Conservation (phyloP, 2,329 filamentous ascomycete genomes). For the Pseudocercospora macadamiae region DNA sequence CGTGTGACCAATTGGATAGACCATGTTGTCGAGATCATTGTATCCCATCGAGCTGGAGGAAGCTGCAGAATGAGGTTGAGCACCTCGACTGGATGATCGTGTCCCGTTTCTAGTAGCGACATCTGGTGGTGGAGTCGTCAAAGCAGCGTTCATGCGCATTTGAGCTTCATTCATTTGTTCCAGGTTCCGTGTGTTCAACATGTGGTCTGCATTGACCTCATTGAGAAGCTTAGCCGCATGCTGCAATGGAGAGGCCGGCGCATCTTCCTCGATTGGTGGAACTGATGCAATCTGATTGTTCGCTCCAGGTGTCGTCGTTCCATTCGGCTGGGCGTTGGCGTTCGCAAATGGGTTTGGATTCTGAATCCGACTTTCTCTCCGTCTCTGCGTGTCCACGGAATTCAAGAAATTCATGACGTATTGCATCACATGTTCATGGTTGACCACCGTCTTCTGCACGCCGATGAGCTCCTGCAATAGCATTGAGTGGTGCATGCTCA, state of each 20-base stretch:
- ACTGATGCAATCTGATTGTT: constrained; percentile 16
- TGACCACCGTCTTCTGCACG: constrained; percentile 70
- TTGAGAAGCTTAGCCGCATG: constrained; percentile 68
- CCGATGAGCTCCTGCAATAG: constrained; percentile 66
- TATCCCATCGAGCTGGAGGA: constrained; percentile 58
- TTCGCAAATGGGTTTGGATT: constrained; percentile 41
- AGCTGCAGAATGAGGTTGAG: constrained; percentile 48
- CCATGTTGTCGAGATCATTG: constrained; percentile 68
- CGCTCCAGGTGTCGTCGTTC: constrained; percentile 16
- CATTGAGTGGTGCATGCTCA: constrained; percentile 68
- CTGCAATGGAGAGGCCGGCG: constrained; percentile 68
- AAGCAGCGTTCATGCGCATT: constrained; percentile 57
- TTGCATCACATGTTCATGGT: constrained; percentile 72
- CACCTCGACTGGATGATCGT: constrained; percentile 48
- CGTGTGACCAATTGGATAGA: constrained; percentile 88
- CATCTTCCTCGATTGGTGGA: constrained; percentile 56
- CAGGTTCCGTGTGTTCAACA: constrained; percentile 65
- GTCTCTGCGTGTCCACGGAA: constrained; percentile 64
- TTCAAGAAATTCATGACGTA: constrained; percentile 71
- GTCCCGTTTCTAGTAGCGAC: constrained; percentile 38
- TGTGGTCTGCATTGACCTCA: constrained; percentile 67
- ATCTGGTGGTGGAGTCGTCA: constrained; percentile 62
- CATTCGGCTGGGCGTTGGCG: constrained; percentile 17
- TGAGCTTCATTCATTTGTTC: constrained; percentile 66
- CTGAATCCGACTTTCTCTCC: constrained; percentile 61